These are phyloP conservation scores for Globisporangium emineosum DNA, from an alignment of 352 stramenopile species.

Conservation along the genomic window DNA sequence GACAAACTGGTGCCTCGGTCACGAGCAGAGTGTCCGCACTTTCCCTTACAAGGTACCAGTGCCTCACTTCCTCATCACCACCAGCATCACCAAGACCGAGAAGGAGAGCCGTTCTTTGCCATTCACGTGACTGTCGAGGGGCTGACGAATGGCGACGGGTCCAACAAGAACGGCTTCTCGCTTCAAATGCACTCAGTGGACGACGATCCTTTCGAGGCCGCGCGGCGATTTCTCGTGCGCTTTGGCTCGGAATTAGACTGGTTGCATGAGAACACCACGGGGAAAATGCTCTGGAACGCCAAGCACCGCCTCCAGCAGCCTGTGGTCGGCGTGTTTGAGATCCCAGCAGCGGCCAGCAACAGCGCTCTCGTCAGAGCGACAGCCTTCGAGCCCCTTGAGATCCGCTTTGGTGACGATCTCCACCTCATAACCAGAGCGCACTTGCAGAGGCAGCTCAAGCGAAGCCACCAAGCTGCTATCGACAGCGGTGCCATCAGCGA, in stretches of 20 bases:
- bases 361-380: no score
- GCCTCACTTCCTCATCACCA: neutral
- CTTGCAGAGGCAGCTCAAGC: slow-evolving; percentile 5
- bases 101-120: slow-evolving; percentile 9
- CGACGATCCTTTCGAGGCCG: slow-evolving; percentile 26
- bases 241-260: slow-evolving; percentile 20
- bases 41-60: neutral
- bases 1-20: neutral
- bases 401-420: slow-evolving; percentile 41
- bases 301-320: slow-evolving; percentile 19
- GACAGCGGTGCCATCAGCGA: neutral
- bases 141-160: neutral
- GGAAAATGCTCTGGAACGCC: slow-evolving; percentile 37
- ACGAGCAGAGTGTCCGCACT: neutral
- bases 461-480: neutral
- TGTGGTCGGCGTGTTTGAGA: slow-evolving; percentile 16
- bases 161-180: neutral
- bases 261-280: slow-evolving; percentile 28
- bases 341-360: neutral
- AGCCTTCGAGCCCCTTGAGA: slow-evolving; percentile 18
- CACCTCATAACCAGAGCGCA: slow-evolving; percentile 29
- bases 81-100: neutral
- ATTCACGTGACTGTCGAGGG: neutral
- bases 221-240: neutral
- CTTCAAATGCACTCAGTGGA: neutral